A percentile compares a stretch with the other conserved stretches of the same genome.
These are phyloP conservation scores for Chlamydomonas sphaeroides DNA, from an alignment of 139 green algal genomes.

Conservation along the genomic window DNA sequence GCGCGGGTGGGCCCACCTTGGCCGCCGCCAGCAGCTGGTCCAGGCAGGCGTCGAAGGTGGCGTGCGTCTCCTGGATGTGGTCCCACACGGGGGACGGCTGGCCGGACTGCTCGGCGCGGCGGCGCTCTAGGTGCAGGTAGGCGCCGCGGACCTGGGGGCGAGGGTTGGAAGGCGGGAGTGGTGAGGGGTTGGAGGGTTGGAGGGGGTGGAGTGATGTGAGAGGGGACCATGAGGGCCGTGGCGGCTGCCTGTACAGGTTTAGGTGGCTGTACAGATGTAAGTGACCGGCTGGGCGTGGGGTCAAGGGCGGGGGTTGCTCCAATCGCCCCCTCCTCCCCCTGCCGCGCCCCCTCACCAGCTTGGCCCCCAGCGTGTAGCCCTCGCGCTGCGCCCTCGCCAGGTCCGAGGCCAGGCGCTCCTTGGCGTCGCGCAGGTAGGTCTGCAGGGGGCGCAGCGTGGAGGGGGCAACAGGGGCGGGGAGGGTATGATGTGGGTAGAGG, in stretches of 20 bases:
- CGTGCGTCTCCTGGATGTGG: constrained; percentile 77
- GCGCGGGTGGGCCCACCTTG: no score
- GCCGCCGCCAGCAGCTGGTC: constrained; percentile 54
- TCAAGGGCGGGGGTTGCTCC: neutral
- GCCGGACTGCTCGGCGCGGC: constrained; percentile 63
- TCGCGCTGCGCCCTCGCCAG: constrained; percentile 71
- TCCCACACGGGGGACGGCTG: constrained; percentile 78
- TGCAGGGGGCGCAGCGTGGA: no score
- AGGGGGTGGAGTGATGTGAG: neutral
- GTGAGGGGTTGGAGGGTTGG: neutral
- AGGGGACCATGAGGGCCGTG: no score
- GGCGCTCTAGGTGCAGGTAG: constrained; percentile 77
- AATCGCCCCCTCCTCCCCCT: constrained; percentile 56
- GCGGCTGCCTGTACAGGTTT: no score
- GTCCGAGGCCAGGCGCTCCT: constrained; percentile 68
- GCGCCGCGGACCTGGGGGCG: constrained; percentile 74
- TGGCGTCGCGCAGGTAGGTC: constrained; percentile 82
- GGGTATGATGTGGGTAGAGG: neutral
- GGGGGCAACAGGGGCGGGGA: no score
- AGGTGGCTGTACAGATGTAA: no score
- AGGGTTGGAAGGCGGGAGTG: neutral
- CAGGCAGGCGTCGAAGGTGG: constrained; percentile 69
- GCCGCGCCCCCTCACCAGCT: constrained; percentile 73
- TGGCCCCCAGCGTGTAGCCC: constrained; percentile 72
- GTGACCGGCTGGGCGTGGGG: no score